Evolutionary conservation across 2,329 filamentous ascomycete species (phyloP), one percentile per base, ranked within the genome.

Genomic region (Ilyonectria robusta): DNA sequence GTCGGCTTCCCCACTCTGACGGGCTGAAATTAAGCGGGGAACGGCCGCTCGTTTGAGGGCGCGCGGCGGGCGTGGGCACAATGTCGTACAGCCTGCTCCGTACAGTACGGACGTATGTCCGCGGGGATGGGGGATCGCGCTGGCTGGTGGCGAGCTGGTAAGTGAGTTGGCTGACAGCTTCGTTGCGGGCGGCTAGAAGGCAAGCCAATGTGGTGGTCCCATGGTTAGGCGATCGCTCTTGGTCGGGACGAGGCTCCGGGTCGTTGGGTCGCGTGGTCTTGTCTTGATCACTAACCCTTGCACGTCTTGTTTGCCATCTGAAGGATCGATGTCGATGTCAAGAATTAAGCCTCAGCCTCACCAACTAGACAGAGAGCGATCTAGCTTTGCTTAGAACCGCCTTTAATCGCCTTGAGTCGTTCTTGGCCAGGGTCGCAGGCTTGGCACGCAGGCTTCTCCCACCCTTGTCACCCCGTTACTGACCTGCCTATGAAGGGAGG

Each of bases 31-130:
- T 63, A 58, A 72, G 61, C 74, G 65, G 66, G 63, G 66, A 64
- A 68, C 73, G 73, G 73, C 73, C 73, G 73, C 72, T 73, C 59
- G 59, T 72, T 75, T 76, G 72, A 75, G 73, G 72, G 73, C 73
- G 73, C 60, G 67, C 46, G 48, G 44, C 46, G 57, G 47, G 26
- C 46, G 54, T 48, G 40, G 55, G 55, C 35, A 40, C 54, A 15
- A 26, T n/a, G 50, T 21, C 35, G 31, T 53, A 23, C 26, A 33
- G 23, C 37, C 40, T 46, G 9, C 40, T 35, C 15, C 9, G n/a
- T 21, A 26, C 48, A 60, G 58, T 26, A 54, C 44, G 31, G 44
- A 37, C 48, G 37, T 46, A 46, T 15, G 15, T 11, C 23, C 31
- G 11, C 15, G 4, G 29, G 40, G 47, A 33, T 56, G 40, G 21